Base-by-base conservation (phyloP, 169 alveolate genomes). In the Babesia ovis region DNA sequence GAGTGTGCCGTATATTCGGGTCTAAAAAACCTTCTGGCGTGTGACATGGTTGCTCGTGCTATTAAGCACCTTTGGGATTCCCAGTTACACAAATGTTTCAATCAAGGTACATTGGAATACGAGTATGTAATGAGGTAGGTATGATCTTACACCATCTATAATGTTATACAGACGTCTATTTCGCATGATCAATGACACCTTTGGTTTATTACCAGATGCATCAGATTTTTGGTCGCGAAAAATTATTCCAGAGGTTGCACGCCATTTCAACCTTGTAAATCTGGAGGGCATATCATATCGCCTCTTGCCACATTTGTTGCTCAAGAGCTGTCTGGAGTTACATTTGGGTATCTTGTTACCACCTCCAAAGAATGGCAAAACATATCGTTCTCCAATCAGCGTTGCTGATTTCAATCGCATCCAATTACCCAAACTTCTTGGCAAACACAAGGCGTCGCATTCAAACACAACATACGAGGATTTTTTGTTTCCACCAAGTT, bases 301-400 rank as follows among this genome's bases (percentile, higher is more conserved):
- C 31, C n/a, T 75, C 5, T 4, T 79, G 35, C 87, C 87, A 14
- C 79, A 79, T 20, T 39, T 69, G 34, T 39, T 79, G 61, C 70
- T 79, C 51, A 69, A 66, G 50, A 46, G 31, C 37, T 69, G 83
- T 6, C 37, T 79, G 27, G 87, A 79, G 43, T 68, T 25, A 41
- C 55, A 79, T 51, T 48, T 79, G 60, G 75, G 87, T 27, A 51
- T 79, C 23, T 48, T 79, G 25, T 20, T 79, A 12, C 85, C 87
- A 18, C 60, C 64, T 6, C 64, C 67, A 0, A 29, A 32, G 22
- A 66, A 59, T 22, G 83, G 83, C 22, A n/a, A 54, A 23, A 43
- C n/a, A 23, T 61, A 68, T 32, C 69, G 68, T 42, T 4, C 34
- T 23, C 64, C 66, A 11, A 45, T 79, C n/a, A 61, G 25, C 22